Conservation (phyloP, 2,329 filamentous ascomycete genomes). For the Amauroascus niger region DNA sequence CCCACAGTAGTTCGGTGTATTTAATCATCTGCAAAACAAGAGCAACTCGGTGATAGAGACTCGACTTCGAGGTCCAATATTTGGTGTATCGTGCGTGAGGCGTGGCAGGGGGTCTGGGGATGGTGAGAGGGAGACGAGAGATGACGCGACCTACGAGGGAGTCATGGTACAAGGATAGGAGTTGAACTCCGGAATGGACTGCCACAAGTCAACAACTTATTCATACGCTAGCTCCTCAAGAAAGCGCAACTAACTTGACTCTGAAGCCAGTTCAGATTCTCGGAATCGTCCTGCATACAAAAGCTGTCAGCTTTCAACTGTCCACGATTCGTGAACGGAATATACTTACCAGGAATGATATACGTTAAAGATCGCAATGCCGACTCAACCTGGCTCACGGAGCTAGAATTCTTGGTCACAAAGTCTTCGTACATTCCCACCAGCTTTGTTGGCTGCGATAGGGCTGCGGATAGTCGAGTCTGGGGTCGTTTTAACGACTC, state of each 20-base stretch:
- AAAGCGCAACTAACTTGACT: constrained; percentile 51
- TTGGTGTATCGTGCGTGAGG: constrained; percentile 55
- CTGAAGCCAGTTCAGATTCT: constrained; percentile 89
- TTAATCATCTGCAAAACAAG: constrained; percentile 79
- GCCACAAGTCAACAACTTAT: not conserved
- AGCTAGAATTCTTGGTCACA: constrained; percentile 86
- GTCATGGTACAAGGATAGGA: constrained; percentile 90
- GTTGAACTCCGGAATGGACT: constrained; percentile 78
- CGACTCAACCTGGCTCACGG: constrained; percentile 91
- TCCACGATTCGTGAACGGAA: not conserved
- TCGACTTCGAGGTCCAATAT: constrained; percentile 52
- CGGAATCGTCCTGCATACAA: constrained; percentile 32
- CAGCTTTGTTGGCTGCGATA: constrained; percentile 34
- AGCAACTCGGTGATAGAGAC: constrained; percentile 70
- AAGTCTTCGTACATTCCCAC: constrained; percentile 52
- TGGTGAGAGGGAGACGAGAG: constrained; percentile 47
- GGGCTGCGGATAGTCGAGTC: constrained; percentile 23
- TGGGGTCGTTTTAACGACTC: constrained; percentile 25
- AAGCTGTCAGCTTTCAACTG: not conserved
- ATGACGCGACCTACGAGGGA: constrained; percentile 62
- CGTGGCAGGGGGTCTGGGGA: constrained; percentile 41
- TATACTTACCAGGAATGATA: constrained; percentile 63
- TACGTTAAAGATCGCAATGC: constrained; percentile 87
- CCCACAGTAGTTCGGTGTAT: constrained; percentile 92
- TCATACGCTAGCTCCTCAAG: not conserved